Evolutionary conservation across 2,329 filamentous ascomycete species (phyloP).

Genomic region (Bimuria novae-zelandiae): DNA sequence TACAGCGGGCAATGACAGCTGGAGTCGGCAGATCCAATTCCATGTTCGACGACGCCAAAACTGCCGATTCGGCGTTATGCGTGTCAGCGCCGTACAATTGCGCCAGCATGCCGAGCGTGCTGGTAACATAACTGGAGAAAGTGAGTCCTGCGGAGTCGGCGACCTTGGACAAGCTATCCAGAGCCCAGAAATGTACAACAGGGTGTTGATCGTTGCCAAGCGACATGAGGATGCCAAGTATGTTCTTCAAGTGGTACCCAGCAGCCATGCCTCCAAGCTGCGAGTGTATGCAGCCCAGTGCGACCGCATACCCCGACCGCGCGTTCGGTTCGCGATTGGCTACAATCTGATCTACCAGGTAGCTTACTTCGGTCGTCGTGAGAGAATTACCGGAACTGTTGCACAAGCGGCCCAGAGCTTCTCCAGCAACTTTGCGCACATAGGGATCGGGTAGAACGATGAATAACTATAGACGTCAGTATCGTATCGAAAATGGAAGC

Average conservation of each 20-base stretch:
- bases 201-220: constrained; percentile 94
- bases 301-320: constrained; percentile 91
- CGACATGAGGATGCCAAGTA: constrained; percentile 97
- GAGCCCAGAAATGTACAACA: constrained; percentile 92
- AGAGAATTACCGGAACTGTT: constrained; percentile 83
- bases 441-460: constrained; percentile 83
- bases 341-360: constrained; percentile 91
- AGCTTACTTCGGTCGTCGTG: constrained; percentile 88
- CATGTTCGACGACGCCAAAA: constrained; percentile 83
- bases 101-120: constrained; percentile 89
- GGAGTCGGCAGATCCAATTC: constrained; percentile 83
- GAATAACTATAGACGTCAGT: constrained; percentile 58
- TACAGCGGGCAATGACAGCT: constrained; percentile 81
- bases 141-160: constrained; percentile 91
- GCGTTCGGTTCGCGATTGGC: constrained; percentile 91
- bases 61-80: constrained; percentile 82
- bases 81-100: constrained; percentile 91
- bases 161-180: constrained; percentile 84
- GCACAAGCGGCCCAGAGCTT: constrained; percentile 84
- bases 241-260: constrained; percentile 93
- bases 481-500: background rate
- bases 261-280: constrained; percentile 98
- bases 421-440: constrained; percentile 82
- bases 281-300: constrained; percentile 89
- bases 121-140: constrained; percentile 87